phyloP scores from a whole-genome alignment of 2,329 filamentous ascomycete species.

The Monascus ruber region DNA sequence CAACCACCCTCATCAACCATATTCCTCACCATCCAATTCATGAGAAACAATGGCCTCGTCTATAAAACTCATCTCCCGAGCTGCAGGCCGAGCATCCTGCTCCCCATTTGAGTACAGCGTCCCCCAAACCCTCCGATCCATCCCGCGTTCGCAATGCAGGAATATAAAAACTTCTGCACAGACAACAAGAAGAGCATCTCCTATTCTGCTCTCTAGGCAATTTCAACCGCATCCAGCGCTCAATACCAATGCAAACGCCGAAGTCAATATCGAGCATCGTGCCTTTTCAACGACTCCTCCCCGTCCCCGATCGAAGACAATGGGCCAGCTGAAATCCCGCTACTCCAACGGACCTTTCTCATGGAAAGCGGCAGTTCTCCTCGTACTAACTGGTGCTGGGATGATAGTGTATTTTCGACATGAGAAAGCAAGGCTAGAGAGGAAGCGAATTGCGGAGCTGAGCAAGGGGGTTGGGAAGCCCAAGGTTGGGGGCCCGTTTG shows the following conservation, averaged over 20 bases:
- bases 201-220: constrained; percentile 6
- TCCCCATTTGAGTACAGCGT: constrained; percentile 2
- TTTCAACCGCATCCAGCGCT: neutral
- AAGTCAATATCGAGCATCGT: neutral
- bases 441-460: constrained; percentile 78
- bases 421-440: constrained; percentile 84
- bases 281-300: constrained; percentile 19
- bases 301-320: constrained; percentile 20
- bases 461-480: constrained; percentile 86
- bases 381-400: constrained; percentile 64
- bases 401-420: constrained; percentile 85
- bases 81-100: constrained; percentile 6
- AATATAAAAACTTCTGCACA: neutral
- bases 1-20: too few relatives aligned
- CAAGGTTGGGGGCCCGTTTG: constrained; percentile 83
- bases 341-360: constrained; percentile 60
- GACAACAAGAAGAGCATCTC: too few relatives aligned
- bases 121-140: constrained; percentile 7
- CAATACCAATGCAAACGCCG: neutral
- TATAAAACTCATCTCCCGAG: constrained; percentile 10
- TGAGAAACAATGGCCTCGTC: constrained; percentile 15
- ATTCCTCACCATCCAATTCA: too few relatives aligned
- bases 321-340: constrained; percentile 30
- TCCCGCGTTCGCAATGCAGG: constrained; percentile 11
- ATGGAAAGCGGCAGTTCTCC: constrained; percentile 77